These are phyloP conservation scores for Fusarium aywerte DNA, from an alignment of 2,329 filamentous ascomycete species.

Conservation along the genomic window DNA sequence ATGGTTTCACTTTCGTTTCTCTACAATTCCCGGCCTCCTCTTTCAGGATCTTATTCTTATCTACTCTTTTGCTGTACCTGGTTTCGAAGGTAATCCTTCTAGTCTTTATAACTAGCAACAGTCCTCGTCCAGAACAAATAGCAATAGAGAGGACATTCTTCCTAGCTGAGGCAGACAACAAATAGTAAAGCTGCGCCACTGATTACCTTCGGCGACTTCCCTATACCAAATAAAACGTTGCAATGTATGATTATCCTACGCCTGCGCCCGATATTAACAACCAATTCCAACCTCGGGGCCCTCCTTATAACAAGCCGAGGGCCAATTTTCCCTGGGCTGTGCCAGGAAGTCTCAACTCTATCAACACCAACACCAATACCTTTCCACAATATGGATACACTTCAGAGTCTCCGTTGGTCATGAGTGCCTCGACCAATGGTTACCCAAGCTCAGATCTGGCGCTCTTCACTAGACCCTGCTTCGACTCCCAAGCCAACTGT, in stretches of 20 bases:
- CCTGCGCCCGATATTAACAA: constrained; percentile 5
- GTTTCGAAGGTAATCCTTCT: not conserved
- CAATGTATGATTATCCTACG: constrained; percentile 22
- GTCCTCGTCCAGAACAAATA: not conserved
- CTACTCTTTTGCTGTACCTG: not conserved
- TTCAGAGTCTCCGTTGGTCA: constrained; percentile 10
- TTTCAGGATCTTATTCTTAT: constrained; percentile 8
- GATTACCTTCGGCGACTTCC: constrained; percentile 9
- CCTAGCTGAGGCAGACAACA: not conserved
- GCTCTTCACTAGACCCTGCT: not conserved
- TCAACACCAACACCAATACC: constrained; percentile 15
- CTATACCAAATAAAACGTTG: constrained; percentile 5
- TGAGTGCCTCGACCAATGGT: constrained; percentile 9
- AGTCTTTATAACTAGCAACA: not conserved
- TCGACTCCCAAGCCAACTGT: not conserved
- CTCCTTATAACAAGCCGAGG: constrained; percentile 1
- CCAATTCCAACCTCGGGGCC: constrained; percentile 11
- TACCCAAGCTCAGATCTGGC: not conserved
- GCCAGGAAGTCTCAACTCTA: constrained; percentile 3
- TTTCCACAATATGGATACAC: constrained; percentile 8
- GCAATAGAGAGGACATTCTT: constrained; percentile 6
- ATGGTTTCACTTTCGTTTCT: constrained; percentile 7
- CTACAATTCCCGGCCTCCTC: constrained; percentile 5
- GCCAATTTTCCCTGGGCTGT: constrained; percentile 17
- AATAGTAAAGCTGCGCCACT: constrained; percentile 17